These are phyloP conservation scores for Cryoendolithus antarcticus DNA, from an alignment of 2,329 filamentous ascomycete species.

Conservation along the genomic window DNA sequence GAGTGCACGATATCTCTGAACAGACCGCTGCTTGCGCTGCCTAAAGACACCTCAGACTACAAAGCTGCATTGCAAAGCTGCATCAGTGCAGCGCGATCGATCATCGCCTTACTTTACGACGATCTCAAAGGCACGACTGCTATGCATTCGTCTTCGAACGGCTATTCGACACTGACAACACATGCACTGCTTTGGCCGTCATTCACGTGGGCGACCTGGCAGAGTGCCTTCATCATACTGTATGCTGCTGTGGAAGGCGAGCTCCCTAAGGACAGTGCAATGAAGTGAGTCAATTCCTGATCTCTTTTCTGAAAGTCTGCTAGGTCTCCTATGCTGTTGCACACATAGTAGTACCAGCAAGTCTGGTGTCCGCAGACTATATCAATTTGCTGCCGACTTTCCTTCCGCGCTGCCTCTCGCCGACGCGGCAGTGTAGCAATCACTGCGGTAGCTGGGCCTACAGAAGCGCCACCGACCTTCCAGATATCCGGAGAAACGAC, in stretches of 20 bases:
- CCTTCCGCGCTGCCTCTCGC: no score
- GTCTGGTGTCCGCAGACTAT: no score
- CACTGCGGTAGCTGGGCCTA: no score
- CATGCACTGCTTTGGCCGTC: conserved; percentile 35
- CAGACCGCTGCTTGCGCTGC: conserved; percentile 37
- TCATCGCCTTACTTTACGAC: conserved; percentile 28
- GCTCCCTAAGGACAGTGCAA: conserved; percentile 26
- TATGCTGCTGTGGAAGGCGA: conserved; percentile 38
- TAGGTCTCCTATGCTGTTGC: neutral
- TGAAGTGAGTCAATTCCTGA: conserved; percentile 24
- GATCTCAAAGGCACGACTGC: conserved; percentile 17
- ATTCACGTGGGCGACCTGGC: conserved; percentile 43
- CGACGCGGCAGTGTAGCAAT: no score
- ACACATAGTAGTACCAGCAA: no score
- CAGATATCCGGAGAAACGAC: no score
- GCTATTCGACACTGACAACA: conserved; percentile 5
- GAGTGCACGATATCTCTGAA: conserved; percentile 42
- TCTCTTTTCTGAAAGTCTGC: neutral
- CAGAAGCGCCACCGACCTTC: no score
- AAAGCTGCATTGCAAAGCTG: conserved; percentile 40
- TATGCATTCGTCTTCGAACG: conserved; percentile 8
- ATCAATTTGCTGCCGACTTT: no score
- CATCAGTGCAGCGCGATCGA: conserved; percentile 37
- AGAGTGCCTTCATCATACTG: conserved; percentile 40
- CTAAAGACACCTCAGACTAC: conserved; percentile 32